A percentile compares a stretch with the other conserved stretches of the same genome.
Evolutionary conservation across 2,329 filamentous ascomycete genomes (phyloP).

Genomic region (Penicillium vulpinum): DNA sequence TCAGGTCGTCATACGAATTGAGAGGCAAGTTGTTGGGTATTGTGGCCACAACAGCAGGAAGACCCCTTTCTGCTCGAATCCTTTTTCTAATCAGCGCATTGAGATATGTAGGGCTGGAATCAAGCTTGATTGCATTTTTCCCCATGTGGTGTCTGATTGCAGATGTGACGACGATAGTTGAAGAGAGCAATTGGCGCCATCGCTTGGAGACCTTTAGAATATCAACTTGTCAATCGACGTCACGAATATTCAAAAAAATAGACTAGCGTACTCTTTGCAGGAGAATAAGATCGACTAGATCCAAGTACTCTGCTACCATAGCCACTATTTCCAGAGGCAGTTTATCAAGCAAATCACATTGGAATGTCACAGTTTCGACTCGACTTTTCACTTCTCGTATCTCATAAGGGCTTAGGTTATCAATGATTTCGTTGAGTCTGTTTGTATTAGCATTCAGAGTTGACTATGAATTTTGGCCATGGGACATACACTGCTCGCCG

Average conservation of each 20-base stretch:
- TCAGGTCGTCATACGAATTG: accelerated
- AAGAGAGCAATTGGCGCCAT: constrained; percentile 36
- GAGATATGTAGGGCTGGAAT: not conserved
- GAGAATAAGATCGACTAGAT: constrained; percentile 29
- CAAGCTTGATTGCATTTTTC: not conserved
- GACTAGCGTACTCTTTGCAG: constrained; percentile 30
- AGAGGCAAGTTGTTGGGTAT: not conserved
- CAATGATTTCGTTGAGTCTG: constrained; percentile 33
- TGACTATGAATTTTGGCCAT: not conserved
- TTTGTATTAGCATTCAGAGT: not conserved
- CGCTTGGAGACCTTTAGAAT: constrained; percentile 33
- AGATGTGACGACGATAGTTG: constrained; percentile 3
- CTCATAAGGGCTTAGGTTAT: constrained; percentile 30
- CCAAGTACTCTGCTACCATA: constrained; percentile 28
- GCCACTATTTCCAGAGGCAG: constrained; percentile 37
- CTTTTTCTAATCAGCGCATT: not conserved
- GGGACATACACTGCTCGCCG: constrained; percentile 22
- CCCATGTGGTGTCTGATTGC: constrained; percentile 3
- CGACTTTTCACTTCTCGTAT: constrained; percentile 32
- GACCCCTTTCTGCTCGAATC: not conserved
- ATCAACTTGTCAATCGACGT: not conserved
- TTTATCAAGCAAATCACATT: constrained; percentile 35
- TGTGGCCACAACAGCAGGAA: not conserved
- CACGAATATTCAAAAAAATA: not conserved
- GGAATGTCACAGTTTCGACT: constrained; percentile 24